phyloP scores from a whole-genome alignment of 2,329 filamentous ascomycete genomes.

The Plenodomus biglobosus region DNA sequence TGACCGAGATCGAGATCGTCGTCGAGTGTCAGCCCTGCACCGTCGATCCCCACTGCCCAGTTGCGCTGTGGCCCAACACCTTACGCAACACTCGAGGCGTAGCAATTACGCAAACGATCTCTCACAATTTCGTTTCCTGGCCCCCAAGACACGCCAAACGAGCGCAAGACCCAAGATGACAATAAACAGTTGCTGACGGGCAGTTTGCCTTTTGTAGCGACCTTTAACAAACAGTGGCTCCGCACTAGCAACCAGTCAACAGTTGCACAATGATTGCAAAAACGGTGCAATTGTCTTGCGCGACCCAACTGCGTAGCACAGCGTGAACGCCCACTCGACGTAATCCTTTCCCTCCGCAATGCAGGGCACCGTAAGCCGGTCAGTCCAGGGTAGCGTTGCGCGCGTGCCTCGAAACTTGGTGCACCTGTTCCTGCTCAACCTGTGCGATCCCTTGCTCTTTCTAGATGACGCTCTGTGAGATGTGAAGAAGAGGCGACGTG shows the following conservation, averaged over 20 bases:
- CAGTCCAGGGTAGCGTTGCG: background rate
- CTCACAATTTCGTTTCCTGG: background rate
- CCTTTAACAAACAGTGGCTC: too few relatives aligned
- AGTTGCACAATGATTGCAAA: too few relatives aligned
- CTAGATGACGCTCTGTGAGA: background rate
- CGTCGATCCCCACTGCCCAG: background rate
- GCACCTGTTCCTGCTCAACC: background rate
- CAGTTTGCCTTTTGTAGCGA: too few relatives aligned
- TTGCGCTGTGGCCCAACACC: background rate
- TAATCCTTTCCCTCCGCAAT: background rate
- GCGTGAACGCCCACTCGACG: background rate
- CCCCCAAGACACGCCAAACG: background rate
- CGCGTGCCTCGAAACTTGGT: background rate
- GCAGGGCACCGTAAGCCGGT: background rate
- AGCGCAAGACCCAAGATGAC: background rate
- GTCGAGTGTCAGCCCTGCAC: constrained; percentile 1
- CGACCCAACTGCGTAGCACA: background rate
- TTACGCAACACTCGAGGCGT: background rate
- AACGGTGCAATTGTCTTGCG: too few relatives aligned
- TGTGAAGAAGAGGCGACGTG: background rate
- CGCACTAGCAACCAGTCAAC: too few relatives aligned
- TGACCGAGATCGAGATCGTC: background rate
- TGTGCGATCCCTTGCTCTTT: background rate
- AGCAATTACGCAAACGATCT: background rate
- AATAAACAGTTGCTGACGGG: too few relatives aligned